phyloP scores from a whole-genome alignment of 169 alveolate genomes.

The Babesia caballi region DNA sequence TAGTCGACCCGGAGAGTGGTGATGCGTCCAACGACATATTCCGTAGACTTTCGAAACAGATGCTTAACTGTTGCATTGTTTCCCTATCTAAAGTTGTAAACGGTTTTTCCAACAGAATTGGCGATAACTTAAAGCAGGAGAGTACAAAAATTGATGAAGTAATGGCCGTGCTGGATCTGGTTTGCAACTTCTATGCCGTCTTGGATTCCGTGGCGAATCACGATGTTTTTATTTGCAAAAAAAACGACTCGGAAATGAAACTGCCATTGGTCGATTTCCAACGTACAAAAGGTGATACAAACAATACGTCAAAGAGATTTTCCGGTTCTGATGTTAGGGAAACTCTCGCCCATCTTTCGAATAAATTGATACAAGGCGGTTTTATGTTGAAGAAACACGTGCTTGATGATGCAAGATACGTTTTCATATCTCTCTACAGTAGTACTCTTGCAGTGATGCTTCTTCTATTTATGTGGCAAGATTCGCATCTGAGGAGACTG shows the following conservation, averaged over 20 bases:
- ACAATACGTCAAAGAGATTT: no score
- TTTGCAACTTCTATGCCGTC: neutral
- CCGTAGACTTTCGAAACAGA: neutral
- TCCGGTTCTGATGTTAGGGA: neutral
- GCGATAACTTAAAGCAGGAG: neutral
- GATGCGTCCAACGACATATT: neutral
- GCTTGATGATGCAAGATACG: neutral
- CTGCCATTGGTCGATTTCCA: neutral
- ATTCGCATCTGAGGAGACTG: neutral
- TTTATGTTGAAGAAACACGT: neutral
- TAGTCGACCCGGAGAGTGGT: no score
- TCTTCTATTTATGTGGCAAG: neutral
- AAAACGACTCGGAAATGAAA: neutral
- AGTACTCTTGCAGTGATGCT: neutral
- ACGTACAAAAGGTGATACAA: no score
- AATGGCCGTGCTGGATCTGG: neutral
- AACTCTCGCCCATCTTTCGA: neutral
- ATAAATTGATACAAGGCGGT: neutral
- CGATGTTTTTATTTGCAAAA: neutral
- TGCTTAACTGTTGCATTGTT: neutral
- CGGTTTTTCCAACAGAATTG: neutral
- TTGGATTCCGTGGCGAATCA: neutral
- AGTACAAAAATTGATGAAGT: neutral
- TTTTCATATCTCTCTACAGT: neutral
- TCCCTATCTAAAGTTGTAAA: neutral